phyloP scores from a whole-genome alignment of 495 filamentous ascomycete genomes.

The Astrothelium subdiscretum region DNA sequence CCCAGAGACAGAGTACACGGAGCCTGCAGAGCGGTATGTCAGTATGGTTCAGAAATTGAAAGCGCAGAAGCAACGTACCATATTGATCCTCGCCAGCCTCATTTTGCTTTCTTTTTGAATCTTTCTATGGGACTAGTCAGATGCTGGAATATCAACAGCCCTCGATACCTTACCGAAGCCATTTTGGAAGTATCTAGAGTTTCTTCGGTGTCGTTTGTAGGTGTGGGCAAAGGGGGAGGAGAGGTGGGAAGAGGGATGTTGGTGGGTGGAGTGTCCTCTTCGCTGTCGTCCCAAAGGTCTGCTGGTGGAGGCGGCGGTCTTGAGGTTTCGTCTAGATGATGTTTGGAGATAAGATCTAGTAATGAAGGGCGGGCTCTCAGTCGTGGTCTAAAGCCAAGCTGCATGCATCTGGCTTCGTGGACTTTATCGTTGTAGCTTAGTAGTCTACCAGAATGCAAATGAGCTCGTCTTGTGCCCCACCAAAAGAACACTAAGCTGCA shows the following conservation, averaged over 20 bases:
- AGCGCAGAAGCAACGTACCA: constrained; percentile 32
- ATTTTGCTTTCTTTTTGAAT: constrained; percentile 10
- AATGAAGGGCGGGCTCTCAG: constrained; percentile 61
- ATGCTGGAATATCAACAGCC: neutral
- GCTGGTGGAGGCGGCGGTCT: constrained; percentile 5
- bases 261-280: constrained; percentile 11
- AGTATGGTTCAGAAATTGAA: neutral
- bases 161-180: constrained; percentile 20
- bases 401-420: constrained; percentile 16
- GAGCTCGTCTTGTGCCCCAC: neutral
- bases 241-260: constrained; percentile 20
- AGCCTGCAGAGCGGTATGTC: constrained; percentile 33
- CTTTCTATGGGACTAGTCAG: constrained; percentile 13
- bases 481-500: too few species aligned
- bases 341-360: constrained; percentile 53
- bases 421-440: neutral
- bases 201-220: neutral
- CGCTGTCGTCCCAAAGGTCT: constrained; percentile 1
- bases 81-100: constrained; percentile 41
- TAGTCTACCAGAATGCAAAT: neutral
- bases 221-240: constrained; percentile 5
- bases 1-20: constrained; percentile 76
- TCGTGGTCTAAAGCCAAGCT: constrained; percentile 48
- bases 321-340: constrained; percentile 25
- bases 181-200: constrained; percentile 9